Percentiles rank a stretch among this genome's conserved stretches.
Evolutionary conservation across 306 rosid species (phyloP).

Genomic region (Heteromeles arbutifolia): DNA sequence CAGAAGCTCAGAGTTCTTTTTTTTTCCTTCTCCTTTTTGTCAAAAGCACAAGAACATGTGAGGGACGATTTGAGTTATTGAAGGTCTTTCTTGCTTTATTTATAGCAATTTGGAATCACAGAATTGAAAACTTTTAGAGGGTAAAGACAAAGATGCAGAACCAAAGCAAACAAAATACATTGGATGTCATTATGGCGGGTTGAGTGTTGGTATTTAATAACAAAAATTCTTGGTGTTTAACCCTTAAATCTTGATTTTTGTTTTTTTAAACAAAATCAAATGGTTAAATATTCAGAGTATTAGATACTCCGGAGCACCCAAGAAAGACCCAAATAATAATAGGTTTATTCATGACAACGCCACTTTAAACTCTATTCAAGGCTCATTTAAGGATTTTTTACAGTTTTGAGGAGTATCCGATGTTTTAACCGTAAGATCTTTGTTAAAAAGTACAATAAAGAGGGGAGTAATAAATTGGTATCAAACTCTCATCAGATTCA

Average conservation of each 20-base stretch:
- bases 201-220: neutral
- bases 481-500: too few relatives aligned
- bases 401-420: fast-evolving
- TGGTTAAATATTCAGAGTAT: too few relatives aligned
- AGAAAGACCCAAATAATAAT: too few relatives aligned
- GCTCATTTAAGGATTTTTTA: neutral
- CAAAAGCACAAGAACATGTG: neutral
- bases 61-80: neutral
- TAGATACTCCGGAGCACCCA: too few relatives aligned
- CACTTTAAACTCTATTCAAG: too few relatives aligned
- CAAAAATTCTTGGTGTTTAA: too few relatives aligned
- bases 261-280: too few relatives aligned
- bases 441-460: too few relatives aligned
- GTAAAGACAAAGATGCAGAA: neutral
- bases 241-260: too few relatives aligned
- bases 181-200: neutral
- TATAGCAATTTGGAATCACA: neutral
- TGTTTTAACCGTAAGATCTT: too few relatives aligned
- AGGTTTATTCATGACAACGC: neutral
- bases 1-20: neutral
- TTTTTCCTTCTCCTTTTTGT: neutral
- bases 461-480: too few relatives aligned
- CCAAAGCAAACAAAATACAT: neutral
- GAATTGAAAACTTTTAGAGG: neutral
- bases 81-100: neutral